Base-by-base conservation (phyloP, 2,329 filamentous ascomycete genomes). In the Aspergillus aculeatus region DNA sequence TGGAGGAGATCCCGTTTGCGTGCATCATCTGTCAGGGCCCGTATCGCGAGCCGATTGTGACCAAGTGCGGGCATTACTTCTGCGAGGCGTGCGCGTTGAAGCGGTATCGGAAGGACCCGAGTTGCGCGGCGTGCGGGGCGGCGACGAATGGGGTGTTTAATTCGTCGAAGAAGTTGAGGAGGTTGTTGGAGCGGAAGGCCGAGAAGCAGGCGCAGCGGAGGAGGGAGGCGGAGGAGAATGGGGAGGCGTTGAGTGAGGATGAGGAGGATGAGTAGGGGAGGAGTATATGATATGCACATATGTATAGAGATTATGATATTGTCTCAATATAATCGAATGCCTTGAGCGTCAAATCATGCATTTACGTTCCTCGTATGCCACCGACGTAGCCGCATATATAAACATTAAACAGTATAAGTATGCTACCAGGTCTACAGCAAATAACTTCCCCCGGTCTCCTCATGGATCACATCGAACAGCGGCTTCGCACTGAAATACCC, bases 51-150 rank as follows among this genome's bases (percentile, higher is more conserved):
- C 94, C 95, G 0, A 85, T 98, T 12, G 80, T 94, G 24, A 98
- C 95, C 12, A 89, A 92, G 65, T 99, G 95, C 67, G 90, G 92
- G 0, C 95, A 99, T 75, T 98, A 98, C 75, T 98, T 98, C 72
- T 99, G 95, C 73, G 90, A 97, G 75, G 82, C 84, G 1, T 99
- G 95, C 75, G 95, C 95, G 26, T 80, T 98, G 68, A 87, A 90
- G 72, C 80, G 93, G 65, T 98, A 97, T 73, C 84, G 90, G 63
- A 95, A 91, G 72, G 91, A 93, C 68, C 93, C 93, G 4, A 86
- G 86, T 2, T 98, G 95, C 75, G 91, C 91, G 2, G 90, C 89
- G 4, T 98, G 95, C 73, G 90, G 91, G 1, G 82, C 88, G 0
- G 90, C 92, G 5, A 98, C 93, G 0, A 88, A 89, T 31, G 95